Conservation (phyloP, 441 rosid genomes). For the Manihot esculenta region DNA sequence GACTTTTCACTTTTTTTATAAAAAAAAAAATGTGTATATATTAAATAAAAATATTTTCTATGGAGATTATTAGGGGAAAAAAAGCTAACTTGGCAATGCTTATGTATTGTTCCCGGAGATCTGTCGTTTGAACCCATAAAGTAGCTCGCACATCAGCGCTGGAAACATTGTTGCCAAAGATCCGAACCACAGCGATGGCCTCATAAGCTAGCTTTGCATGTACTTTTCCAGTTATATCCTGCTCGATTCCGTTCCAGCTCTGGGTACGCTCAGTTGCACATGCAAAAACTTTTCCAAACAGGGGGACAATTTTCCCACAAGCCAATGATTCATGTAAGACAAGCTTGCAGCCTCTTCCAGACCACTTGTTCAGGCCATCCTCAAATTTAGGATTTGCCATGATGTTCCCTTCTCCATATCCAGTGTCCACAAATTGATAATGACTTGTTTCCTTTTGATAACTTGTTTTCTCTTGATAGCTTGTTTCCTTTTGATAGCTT, state of each 20-base stretch:
- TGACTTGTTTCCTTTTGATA: too few relatives aligned
- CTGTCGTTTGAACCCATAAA: constrained; percentile 69
- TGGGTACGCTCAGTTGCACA: constrained; percentile 76
- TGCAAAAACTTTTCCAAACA: constrained; percentile 68
- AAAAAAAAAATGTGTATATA: too few relatives aligned
- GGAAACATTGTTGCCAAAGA: constrained; percentile 62
- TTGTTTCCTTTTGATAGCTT: too few relatives aligned
- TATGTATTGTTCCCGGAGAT: constrained; percentile 70
- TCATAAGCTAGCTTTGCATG: constrained; percentile 71
- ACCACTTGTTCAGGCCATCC: constrained; percentile 82
- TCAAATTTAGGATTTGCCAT: constrained; percentile 70
- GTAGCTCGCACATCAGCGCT: constrained; percentile 63
- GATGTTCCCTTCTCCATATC: constrained; percentile 52
- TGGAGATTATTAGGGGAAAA: constrained; percentile 4
- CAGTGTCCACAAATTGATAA: constrained; percentile 20
- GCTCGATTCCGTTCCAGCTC: constrained; percentile 91
- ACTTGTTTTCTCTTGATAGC: too few relatives aligned
- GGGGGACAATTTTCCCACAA: constrained; percentile 63
- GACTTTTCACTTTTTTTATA: too few relatives aligned
- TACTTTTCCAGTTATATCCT: constrained; percentile 76
- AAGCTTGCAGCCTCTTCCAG: constrained; percentile 78
- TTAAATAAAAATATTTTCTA: too few relatives aligned
- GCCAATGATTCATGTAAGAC: constrained; percentile 73
- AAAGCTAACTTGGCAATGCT: constrained; percentile 64
- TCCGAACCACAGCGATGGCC: constrained; percentile 59